Evolutionary conservation across 129 eudicot genomes (phyloP).

Genomic region (Apium graveolens): DNA sequence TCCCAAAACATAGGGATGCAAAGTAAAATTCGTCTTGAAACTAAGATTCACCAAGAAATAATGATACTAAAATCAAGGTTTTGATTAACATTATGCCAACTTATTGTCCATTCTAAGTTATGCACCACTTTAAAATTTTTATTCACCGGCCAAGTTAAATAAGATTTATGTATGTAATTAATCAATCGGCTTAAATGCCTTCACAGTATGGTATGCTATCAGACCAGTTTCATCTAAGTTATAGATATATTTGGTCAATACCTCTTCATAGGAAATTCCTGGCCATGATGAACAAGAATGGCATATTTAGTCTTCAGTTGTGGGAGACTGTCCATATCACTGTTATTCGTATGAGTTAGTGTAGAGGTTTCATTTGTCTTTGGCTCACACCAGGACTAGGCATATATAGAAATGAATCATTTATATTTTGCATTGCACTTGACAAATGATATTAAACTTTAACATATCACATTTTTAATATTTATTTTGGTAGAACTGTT

Average conservation of each 20-base stretch:
- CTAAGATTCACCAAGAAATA: background rate
- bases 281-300: background rate
- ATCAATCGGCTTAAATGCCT: background rate
- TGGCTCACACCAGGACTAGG: background rate
- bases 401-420: no score
- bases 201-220: background rate
- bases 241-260: background rate
- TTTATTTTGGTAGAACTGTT: background rate
- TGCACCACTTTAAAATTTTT: background rate
- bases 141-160: background rate
- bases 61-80: background rate
- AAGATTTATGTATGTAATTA: background rate
- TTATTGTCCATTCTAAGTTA: background rate
- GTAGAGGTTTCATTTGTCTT: background rate
- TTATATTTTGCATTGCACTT: background rate
- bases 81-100: background rate
- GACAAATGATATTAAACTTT: background rate
- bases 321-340: background rate
- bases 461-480: background rate
- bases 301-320: background rate
- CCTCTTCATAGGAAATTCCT: background rate
- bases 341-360: background rate
- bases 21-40: background rate
- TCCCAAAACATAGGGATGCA: no score
- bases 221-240: background rate